Base-by-base conservation (phyloP, 2,329 filamentous ascomycete genomes). In the Ceratocystis huliohia region DNA sequence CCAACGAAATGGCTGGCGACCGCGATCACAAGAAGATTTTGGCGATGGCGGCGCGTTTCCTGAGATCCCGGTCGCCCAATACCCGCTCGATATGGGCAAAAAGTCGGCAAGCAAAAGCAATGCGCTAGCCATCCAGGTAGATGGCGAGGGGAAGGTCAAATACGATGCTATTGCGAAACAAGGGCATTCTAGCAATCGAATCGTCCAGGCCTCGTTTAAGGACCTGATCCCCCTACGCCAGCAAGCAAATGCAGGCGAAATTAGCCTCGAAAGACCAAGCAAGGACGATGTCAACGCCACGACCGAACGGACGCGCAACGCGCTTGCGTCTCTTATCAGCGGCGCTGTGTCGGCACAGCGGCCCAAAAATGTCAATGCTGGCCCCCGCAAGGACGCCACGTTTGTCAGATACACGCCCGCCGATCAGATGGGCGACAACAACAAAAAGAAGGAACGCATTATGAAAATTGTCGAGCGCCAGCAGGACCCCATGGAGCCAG, bases 401-500 rank as follows among this genome's bases (percentile, higher is more conserved):
- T 99, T 91, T 75, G 94, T 99, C 68, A 85, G 91, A 70, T 99
- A 99, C 74, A 97, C 92, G 17, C 94, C 94, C 3, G 90, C 92
- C 53, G 93, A 94, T 72, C 94, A 99, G 78, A 96, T 99, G 91
- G 94, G 94, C 13, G 90, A 84, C 72, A 81, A 91, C 74, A 85
- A 84, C 48, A 88, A 87, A 75, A 96, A 96, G 78, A 90, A 91
- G 72, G 92, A 97, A 72, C 87, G 94, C 15, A 96, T 99, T 70
- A 95, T 99, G 84, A 97, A 97, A 80, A 97, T 99, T 76, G 91
- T 96, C 46, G 91, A 96, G 75, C 83, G 91, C 66, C 93, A 97
- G 75, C 83, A 88, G 71, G 94, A 99, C 76, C 94, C 94, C 0
- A 89, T 96, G 88, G 93, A 96, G 73, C 94, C 94, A 1, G 93